phyloP scores from a whole-genome alignment of 306 rosid species.

The Vigna trinervia region DNA sequence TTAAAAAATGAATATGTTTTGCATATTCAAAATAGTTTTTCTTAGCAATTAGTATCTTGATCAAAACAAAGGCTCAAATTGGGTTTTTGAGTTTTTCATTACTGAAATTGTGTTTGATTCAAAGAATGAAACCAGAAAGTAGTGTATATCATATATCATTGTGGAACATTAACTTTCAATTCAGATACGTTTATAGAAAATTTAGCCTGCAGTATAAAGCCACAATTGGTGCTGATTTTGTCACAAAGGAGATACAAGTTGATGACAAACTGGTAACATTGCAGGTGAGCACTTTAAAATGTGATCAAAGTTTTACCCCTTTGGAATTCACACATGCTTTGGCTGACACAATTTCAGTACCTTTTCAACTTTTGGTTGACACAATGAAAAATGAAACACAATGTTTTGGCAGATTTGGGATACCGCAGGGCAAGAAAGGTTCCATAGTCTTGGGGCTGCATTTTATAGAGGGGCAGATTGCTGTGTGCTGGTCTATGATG shows the following conservation, averaged over 20 bases:
- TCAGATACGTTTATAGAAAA: slow-evolving; percentile 81
- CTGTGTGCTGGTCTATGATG: slow-evolving; percentile 88
- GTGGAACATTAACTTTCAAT: slow-evolving; percentile 53
- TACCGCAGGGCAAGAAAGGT: slow-evolving; percentile 96
- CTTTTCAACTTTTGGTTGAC: neutral
- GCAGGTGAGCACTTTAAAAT: slow-evolving; percentile 63
- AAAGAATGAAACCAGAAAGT: slow-evolving; percentile 1
- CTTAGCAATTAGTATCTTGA: too few species aligned
- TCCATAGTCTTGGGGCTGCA: slow-evolving; percentile 84
- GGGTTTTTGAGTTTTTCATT: neutral
- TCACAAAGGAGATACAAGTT: slow-evolving; percentile 84
- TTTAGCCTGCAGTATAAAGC: slow-evolving; percentile 80
- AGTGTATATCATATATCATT: neutral
- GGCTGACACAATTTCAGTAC: neutral
- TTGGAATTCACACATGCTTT: neutral
- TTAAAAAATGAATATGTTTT: too few species aligned
- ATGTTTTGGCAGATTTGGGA: slow-evolving; percentile 81
- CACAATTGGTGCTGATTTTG: slow-evolving; percentile 96
- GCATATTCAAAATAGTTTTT: too few species aligned
- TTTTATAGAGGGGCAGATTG: slow-evolving; percentile 96
- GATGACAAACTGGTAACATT: slow-evolving; percentile 80
- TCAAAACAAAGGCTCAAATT: neutral
- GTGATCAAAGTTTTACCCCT: neutral
- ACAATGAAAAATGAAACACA: slow-evolving; percentile 20
- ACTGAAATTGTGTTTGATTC: neutral